Evolutionary conservation across 805 yeast genomes (phyloP).

Genomic region (Candida taoyuanica): DNA sequence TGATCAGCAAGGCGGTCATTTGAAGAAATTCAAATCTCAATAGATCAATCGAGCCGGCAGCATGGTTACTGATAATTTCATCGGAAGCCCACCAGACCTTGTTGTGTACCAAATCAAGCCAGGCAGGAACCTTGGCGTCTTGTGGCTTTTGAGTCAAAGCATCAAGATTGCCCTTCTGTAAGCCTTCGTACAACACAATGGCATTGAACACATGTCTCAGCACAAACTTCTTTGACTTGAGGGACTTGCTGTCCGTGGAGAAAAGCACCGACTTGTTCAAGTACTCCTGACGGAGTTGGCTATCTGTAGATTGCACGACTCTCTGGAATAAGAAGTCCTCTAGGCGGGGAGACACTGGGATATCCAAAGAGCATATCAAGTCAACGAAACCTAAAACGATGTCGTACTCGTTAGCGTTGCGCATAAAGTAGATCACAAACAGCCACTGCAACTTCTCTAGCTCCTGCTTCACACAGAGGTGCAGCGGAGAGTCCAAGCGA

Average conservation of each 20-base stretch:
- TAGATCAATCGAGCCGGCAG: conserved; percentile 67
- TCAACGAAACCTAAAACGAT: conserved; percentile 39
- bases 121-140: conserved; percentile 36
- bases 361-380: conserved; percentile 40
- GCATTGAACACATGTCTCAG: conserved; percentile 61
- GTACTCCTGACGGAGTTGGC: conserved; percentile 42
- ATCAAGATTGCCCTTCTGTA: conserved; percentile 42
- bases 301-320: conserved; percentile 49
- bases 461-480: conserved; percentile 69
- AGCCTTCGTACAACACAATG: conserved; percentile 58
- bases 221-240: conserved; percentile 57
- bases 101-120: conserved; percentile 62
- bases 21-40: conserved; percentile 77
- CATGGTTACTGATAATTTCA: conserved; percentile 45
- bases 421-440: conserved; percentile 35
- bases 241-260: conserved; percentile 40
- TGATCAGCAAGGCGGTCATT: conserved; percentile 70
- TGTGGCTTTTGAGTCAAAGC: conserved; percentile 37
- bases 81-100: conserved; percentile 70
- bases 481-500: conserved; percentile 51
- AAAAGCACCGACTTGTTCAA: conserved; percentile 48
- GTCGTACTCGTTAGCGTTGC: conserved; percentile 33
- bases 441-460: conserved; percentile 54
- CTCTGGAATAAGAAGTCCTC: conserved; percentile 54
- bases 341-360: conserved; percentile 42